Conservation (phyloP, 2,329 filamentous ascomycete genomes). For the Pyricularia sp. region DNA sequence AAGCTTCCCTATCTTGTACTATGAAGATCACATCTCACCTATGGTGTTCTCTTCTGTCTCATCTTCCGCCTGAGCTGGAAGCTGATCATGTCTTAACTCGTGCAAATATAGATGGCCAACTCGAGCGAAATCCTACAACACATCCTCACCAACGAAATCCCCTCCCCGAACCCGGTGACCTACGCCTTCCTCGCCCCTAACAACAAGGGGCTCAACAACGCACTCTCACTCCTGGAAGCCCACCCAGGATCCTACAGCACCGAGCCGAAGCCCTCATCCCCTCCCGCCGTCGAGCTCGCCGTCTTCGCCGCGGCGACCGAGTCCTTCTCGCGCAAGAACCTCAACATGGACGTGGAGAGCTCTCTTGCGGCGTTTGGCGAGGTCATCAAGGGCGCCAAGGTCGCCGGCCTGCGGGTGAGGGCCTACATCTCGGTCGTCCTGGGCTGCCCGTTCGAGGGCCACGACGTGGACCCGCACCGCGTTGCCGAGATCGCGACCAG, state of each 20-base stretch:
- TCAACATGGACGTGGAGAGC: slow-evolving; percentile 69
- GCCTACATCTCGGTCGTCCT: slow-evolving; percentile 76
- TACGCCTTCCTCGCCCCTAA: slow-evolving; percentile 82
- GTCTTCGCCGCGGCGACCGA: slow-evolving; percentile 73
- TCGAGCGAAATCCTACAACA: slow-evolving; percentile 66
- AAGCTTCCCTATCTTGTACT: not conserved
- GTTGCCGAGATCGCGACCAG: slow-evolving; percentile 59
- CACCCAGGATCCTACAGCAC: slow-evolving; percentile 40
- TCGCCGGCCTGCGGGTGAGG: slow-evolving; percentile 59
- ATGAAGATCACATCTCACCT: no score
- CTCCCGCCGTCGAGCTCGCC: slow-evolving; percentile 26
- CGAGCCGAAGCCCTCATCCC: slow-evolving; percentile 35
- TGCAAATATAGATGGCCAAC: slow-evolving; percentile 59
- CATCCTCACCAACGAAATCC: slow-evolving; percentile 48
- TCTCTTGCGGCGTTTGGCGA: slow-evolving; percentile 62
- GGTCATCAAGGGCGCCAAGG: slow-evolving; percentile 61
- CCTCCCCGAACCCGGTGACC: slow-evolving; percentile 47
- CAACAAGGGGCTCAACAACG: slow-evolving; percentile 59
- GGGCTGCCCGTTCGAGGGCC: slow-evolving; percentile 67
- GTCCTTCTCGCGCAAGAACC: slow-evolving; percentile 69
- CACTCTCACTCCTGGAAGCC: slow-evolving; percentile 40
- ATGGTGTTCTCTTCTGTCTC: no score
- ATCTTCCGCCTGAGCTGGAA: not conserved
- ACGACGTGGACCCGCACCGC: slow-evolving; percentile 51
- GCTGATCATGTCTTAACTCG: not conserved